Conservation (phyloP, 306 rosid species). For the Senna siamea region DNA sequence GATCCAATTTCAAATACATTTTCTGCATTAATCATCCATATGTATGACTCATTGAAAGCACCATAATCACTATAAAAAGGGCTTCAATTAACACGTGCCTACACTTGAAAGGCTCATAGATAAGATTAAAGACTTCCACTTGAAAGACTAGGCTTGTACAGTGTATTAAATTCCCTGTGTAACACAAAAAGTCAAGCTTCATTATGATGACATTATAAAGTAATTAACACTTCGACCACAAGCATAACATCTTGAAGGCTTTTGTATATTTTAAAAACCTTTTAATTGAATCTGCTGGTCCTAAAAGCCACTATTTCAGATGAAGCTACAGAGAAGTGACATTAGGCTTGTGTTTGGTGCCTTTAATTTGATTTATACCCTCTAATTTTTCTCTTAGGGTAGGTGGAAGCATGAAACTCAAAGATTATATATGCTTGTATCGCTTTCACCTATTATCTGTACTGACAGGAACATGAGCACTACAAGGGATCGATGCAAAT, state of each 20-base stretch:
- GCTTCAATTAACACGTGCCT: not conserved
- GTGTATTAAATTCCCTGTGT: not conserved
- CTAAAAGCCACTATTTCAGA: conserved; percentile 30
- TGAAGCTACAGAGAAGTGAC: conserved; percentile 8
- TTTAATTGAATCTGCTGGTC: conserved; percentile 11
- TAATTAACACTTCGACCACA: not conserved
- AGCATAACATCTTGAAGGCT: not conserved
- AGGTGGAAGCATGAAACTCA: conserved; percentile 27
- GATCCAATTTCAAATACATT: not conserved
- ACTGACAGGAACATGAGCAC: conserved; percentile 24
- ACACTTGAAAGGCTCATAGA: not conserved
- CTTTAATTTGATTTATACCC: not conserved
- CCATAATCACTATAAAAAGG: conserved; percentile 6
- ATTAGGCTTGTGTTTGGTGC: conserved; percentile 8
- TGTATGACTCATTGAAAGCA: conserved; percentile 7
- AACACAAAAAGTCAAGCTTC: conserved; percentile 28
- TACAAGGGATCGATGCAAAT: not conserved
- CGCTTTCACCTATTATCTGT: conserved; percentile 16
- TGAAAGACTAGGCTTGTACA: not conserved
- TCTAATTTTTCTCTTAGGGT: conserved; percentile 6
- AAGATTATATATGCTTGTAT: conserved; percentile 19
- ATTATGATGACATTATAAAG: not conserved
- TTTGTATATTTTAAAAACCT: not conserved
- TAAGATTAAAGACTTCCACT: not conserved
- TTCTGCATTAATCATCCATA: conserved; percentile 1